Base-by-base conservation (phyloP, 148 eudicot species). In the Amaranthus palmeri region DNA sequence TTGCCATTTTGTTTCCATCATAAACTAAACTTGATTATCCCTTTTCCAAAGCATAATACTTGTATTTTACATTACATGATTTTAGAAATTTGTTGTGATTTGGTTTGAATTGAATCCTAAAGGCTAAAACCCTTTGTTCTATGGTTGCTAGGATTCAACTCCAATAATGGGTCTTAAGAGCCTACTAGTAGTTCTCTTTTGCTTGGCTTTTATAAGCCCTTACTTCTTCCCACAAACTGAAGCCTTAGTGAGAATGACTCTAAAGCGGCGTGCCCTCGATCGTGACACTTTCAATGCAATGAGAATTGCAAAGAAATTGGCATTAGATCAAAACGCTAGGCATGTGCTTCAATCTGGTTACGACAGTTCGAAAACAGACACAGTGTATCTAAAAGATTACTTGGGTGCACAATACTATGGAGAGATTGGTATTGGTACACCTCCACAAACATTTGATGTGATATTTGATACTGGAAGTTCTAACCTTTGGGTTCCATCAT, bases 381-480 rank as follows among this genome's bases (percentile, higher is more conserved):
- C 71, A 36, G 81, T 90, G 63, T 83, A 88, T 74, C 75, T 93
- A 68, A 88, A 87, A 80, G 89, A 93, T 65, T 93, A 87, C 78
- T 71, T 93, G 82, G 93, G 88, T 77, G 96, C 98, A 12, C 93
- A 93, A 46, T 93, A 93, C 82, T 88, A 82, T 67, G 98, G 93
- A 72, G 93, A 90, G 78, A 88, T 93, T 70, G 80, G 88, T 9
- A 81, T 93, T 67, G 98, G 98, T 11, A 67, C 96, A 8, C 98
- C 98, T 47, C 88, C 96, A 13, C 98, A 93, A 79, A 88, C 77
- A 6, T 93, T 90, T 74, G 79, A 87, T 40, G 96, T 93, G 60
- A 84, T 93, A 71, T 93, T 93, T 75, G 98, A 93, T 65, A 93
- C 96, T 25, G 92, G 96, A 72, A 93, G 93, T 81, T 93, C 98